Evolutionary conservation across 1,284 basidiomycete species (phyloP), one percentile per base, ranked within the genome.

Genomic region (Coniferiporia weirii): DNA sequence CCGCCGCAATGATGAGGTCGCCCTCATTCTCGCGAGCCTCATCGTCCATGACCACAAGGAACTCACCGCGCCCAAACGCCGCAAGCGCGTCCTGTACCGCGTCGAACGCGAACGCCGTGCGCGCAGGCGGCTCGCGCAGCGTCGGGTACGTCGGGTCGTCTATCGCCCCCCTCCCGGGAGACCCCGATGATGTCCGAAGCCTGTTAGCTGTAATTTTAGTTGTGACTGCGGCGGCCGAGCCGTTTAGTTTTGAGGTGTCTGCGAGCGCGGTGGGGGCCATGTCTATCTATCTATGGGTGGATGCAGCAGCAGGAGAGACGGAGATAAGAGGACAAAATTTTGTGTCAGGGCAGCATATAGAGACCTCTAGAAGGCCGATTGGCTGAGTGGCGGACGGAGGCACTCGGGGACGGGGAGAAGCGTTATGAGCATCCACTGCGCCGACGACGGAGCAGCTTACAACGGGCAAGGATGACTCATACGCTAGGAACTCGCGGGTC

Each of bases 11-110:
- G 69, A 97, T 92, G 61, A 98, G 75, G 73, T 98, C 95, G 1
- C 95, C 95, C 71, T 98, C 95, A 70, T 97, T 98, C 76, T 98
- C 95, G 63, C 95, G 78, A 64, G 80, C 79, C 73, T 96, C 91
- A 72, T 97, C 95, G 71, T 98, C 95, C 87, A 97, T 94, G 15
- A 97, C 95, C 2, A 97, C 88, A 53, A 98, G 81, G 64, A 98
- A 94, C 70, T 97, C 92, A 6, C 95, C 95, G 7, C 79, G 76
- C 15, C 75, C 77, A 70, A 95, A 93, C 0, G 92, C 91, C 4
- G 75, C 83, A 27, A 98, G 71, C 1, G 94, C 91, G 27, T 89
- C 87, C 63, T 91, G 84, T 65, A 97, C 84, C 0, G 82, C 65
- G 69, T 96, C 93, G 66, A 87, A 84, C 0, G 68, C 66, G 54